Evolutionary conservation across 106 monocot species (phyloP).

Genomic region (Apostasia shenzhenica): DNA sequence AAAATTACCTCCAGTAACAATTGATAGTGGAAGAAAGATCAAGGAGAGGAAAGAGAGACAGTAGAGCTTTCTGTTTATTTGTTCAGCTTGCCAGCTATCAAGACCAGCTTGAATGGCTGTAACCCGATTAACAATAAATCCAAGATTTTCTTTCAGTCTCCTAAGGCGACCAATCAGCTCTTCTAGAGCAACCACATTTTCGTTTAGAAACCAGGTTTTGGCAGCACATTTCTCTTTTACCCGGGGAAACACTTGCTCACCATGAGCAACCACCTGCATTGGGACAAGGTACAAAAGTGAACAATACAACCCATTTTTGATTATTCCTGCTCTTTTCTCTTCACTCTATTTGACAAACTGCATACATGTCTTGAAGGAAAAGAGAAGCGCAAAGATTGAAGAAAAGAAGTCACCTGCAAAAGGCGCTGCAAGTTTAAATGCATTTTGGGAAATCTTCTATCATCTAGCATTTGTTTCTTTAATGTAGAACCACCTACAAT

Average conservation of each 20-base stretch:
- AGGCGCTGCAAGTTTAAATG: conserved; percentile 86
- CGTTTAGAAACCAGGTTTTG: conserved; percentile 71
- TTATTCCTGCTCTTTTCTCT: no score
- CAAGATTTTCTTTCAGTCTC: conserved; percentile 84
- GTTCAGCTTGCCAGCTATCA: conserved; percentile 94
- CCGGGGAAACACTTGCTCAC: conserved; percentile 93
- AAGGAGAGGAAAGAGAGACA: conserved; percentile 88
- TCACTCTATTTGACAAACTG: no score
- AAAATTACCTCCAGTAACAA: conserved; percentile 80
- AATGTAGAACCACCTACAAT: conserved; percentile 58
- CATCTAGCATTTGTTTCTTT: conserved; percentile 95
- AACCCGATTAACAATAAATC: conserved; percentile 81
- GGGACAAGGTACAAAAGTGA: conserved; percentile 1
- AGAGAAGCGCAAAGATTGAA: no score
- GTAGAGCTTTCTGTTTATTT: conserved; percentile 93
- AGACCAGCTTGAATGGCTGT: conserved; percentile 86
- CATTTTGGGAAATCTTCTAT: conserved; percentile 87
- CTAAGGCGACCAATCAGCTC: conserved; percentile 79
- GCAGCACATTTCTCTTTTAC: conserved; percentile 87
- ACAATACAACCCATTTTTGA: no score
- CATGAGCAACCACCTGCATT: conserved; percentile 78
- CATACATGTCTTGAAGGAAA: no score
- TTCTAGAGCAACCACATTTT: conserved; percentile 73
- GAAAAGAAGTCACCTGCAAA: conserved; percentile 45
- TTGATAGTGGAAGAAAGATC: conserved; percentile 88